Evolutionary conservation across 345 rosid genomes (phyloP).

Genomic region (Acer saccharum): DNA sequence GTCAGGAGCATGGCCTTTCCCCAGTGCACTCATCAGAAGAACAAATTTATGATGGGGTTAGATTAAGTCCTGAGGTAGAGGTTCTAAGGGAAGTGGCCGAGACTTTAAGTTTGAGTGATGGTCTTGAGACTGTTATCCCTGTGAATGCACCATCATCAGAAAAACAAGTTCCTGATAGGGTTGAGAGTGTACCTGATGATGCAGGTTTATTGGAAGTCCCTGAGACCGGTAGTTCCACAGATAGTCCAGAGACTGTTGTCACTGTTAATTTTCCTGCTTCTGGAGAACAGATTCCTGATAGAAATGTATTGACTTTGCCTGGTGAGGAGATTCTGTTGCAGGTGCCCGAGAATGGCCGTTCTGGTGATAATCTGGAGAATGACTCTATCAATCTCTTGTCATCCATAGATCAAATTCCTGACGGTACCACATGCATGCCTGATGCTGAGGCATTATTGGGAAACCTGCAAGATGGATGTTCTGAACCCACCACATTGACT

Average conservation of each 20-base stretch:
- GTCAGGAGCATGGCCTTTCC: slow-evolving; percentile 16
- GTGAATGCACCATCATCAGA: slow-evolving; percentile 21
- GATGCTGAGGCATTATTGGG: slow-evolving; percentile 28
- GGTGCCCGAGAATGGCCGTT: slow-evolving; percentile 17
- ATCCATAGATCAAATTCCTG: slow-evolving; percentile 21
- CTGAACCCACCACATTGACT: slow-evolving; percentile 27
- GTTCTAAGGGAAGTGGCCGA: slow-evolving; percentile 16
- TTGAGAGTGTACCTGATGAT: slow-evolving; percentile 20
- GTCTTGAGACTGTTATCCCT: slow-evolving; percentile 25
- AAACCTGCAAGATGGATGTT: slow-evolving; percentile 26
- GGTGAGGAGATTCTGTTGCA: slow-evolving; percentile 25
- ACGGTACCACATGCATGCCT: slow-evolving; percentile 17
- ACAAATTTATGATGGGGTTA: slow-evolving; percentile 22
- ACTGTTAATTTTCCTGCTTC: slow-evolving; percentile 21
- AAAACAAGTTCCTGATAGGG: slow-evolving; percentile 18
- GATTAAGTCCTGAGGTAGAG: slow-evolving; percentile 6
- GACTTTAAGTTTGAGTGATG: slow-evolving; percentile 20
- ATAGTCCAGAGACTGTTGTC: slow-evolving; percentile 21
- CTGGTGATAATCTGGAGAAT: slow-evolving; percentile 16
- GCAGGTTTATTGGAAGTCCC: slow-evolving; percentile 21
- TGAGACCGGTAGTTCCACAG: slow-evolving; percentile 24
- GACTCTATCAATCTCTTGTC: slow-evolving; percentile 28
- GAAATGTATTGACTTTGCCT: slow-evolving; percentile 10
- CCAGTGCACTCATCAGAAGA: slow-evolving; percentile 25
- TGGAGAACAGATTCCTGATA: slow-evolving; percentile 20